phyloP scores from a whole-genome alignment of 2,329 filamentous ascomycete species.

The Colletotrichum incanum region DNA sequence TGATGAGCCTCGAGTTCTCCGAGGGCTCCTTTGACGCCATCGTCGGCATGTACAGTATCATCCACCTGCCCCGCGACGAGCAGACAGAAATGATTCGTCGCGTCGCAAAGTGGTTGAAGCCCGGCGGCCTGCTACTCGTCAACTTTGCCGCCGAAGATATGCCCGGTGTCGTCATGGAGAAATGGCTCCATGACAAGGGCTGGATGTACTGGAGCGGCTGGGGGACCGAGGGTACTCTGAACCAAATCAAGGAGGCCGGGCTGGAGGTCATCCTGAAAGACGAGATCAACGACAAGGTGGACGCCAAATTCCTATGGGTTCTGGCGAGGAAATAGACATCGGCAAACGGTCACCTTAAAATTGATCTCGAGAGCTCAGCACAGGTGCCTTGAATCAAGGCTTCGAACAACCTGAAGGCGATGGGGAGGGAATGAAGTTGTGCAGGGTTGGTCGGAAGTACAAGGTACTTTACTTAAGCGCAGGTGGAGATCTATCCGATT shows the following conservation, averaged over 20 bases:
- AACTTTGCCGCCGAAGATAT: constrained; percentile 58
- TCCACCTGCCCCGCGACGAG: constrained; percentile 68
- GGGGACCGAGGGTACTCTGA: constrained; percentile 54
- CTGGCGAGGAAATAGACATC: constrained; percentile 51
- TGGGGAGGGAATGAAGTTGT: neutral
- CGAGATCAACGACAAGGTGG: constrained; percentile 51
- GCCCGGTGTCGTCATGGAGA: constrained; percentile 50
- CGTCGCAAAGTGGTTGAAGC: constrained; percentile 65
- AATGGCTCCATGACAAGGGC: constrained; percentile 57
- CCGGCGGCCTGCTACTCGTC: constrained; percentile 65
- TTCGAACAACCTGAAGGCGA: neutral
- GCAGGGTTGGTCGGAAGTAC: neutral
- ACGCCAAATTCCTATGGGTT: constrained; percentile 58
- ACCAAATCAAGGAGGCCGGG: constrained; percentile 50
- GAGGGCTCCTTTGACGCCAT: constrained; percentile 62
- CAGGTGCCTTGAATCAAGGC: neutral
- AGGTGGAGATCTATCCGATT: neutral
- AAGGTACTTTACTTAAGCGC: neutral
- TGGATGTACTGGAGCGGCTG: constrained; percentile 63
- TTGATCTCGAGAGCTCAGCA: neutral
- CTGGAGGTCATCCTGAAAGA: constrained; percentile 53
- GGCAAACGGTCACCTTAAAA: neutral
- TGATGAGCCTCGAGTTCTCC: constrained; percentile 54
- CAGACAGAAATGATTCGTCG: constrained; percentile 63
- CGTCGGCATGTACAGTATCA: constrained; percentile 68